Evolutionary conservation across 805 yeast species (phyloP), one percentile per base, ranked within the genome.

Genomic region (Candida multigemmis): DNA sequence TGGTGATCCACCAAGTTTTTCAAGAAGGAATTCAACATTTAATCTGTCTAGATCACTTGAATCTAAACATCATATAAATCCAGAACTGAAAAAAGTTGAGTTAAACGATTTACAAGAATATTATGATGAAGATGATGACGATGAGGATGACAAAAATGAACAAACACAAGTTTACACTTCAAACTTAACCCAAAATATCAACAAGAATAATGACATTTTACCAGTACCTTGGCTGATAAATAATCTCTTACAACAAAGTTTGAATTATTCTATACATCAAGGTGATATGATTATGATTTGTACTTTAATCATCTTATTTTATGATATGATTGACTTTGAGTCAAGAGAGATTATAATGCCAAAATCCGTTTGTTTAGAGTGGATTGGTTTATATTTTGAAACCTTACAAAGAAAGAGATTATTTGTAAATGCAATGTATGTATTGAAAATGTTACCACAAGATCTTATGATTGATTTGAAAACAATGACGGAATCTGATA

Each of bases 271-370:
- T 22, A 45, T 68, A 4, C 48, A 48, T 6, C 80, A 76, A 37
- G 89, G 89, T 1, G 85, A 81, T 44, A 41, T 77, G 11, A 54
- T 76, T 9, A 56, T 75, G 63, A 62, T 77, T 34, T 66, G 80
- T 4, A 64, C 79, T 0, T 37, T 81, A 19, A 56, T 77, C 0
- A 39, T 76, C 14, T 42, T 81, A 19, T 76, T 80, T 44, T 64
- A 60, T 29, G 57, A 56, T 4, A 27, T 28, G 18, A 32, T 36
- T 27, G 23, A 24, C 28, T 5, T 24, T 31, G 24, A 26, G n/a
- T n/a, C n/a, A n/a, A n/a, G n/a, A n/a, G n/a, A n/a, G n/a, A n/a
- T n/a, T n/a, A n/a, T n/a, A 45, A 45, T 14, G 32, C 44, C 3
- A 37, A 40, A 23, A 41, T 39, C 3, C 50, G 53, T 23, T 53